A percentile compares a stretch with the other conserved stretches of the same genome.
Conservation (phyloP, 2,329 filamentous ascomycete genomes). For the Didymella pomorum region DNA sequence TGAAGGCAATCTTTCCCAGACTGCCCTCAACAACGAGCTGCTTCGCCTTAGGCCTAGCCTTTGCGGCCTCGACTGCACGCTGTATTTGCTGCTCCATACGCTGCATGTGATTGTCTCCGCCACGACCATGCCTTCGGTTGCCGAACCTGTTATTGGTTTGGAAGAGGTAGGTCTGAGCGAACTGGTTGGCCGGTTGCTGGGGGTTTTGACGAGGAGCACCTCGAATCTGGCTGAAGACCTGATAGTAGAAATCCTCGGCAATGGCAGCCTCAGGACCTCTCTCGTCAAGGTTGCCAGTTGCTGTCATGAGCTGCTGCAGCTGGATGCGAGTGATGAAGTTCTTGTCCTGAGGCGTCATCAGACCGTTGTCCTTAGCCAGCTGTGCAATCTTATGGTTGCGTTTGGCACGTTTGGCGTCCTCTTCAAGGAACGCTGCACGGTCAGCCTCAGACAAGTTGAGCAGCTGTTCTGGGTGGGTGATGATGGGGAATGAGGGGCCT, state of each 20-base stretch:
- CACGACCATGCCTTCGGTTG: conserved; percentile 77
- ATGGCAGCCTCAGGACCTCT: conserved; percentile 80
- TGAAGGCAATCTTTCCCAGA: conserved; percentile 97
- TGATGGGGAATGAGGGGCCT: conserved; percentile 61
- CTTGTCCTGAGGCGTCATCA: conserved; percentile 99
- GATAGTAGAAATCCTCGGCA: conserved; percentile 97
- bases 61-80: conserved; percentile 94
- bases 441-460: conserved; percentile 83
- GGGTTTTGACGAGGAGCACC: conserved; percentile 89
- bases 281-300: conserved; percentile 86
- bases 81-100: conserved; percentile 99
- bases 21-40: conserved; percentile 96
- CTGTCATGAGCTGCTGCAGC: conserved; percentile 91
- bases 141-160: conserved; percentile 89
- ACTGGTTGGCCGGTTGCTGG: conserved; percentile 91
- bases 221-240: conserved; percentile 94
- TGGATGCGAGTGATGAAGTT: conserved; percentile 99
- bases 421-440: conserved; percentile 80
- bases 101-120: conserved; percentile 96
- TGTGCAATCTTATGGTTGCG: conserved; percentile 98
- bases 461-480: conserved; percentile 76
- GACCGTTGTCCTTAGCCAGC: conserved; percentile 89
- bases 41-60: conserved; percentile 97
- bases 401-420: conserved; percentile 94
- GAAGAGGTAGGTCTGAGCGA: conserved; percentile 96